Base-by-base conservation (phyloP, 225 moss, liverwort and hornwort species). In the Sphagnum tenellum region DNA sequence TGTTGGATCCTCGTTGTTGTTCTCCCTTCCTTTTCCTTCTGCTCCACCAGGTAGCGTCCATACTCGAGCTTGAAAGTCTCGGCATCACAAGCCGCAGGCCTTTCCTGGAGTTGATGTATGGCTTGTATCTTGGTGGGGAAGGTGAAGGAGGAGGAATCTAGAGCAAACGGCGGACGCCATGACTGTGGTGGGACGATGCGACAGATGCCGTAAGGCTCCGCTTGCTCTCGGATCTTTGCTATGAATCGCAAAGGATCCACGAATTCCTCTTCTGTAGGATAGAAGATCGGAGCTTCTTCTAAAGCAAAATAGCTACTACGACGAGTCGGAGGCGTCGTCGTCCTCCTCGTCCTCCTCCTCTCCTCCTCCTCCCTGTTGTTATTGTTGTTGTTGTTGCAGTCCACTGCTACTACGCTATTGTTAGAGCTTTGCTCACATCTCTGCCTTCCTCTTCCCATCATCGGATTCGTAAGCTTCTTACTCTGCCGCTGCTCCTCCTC, bases 81-180 rank as follows among this genome's bases (percentile, higher is more conserved):
- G 29, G 89, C 88, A 66, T 95, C 92, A 70, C 92, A 95, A 1
- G 89, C 92, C 55, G 95, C 95, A 49, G 95, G 86, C 76, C 95
- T 73, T 78, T 95, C 92, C 86, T 95, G 95, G 66, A 95, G 83
- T 72, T 95, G 95, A 78, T 95, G 95, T 56, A 95, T 95, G 56
- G 88, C 84, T 81, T 95, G 95, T 44, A 92, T 89, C 82, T 95
- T 95, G 51, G 95, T 95, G n/a, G 95, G 95, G 63, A 95, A 95
- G n/a, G 79, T 78, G 73, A 95, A 95, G 46, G 89, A 82, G 66
- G 86, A 81, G 29, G 89, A 74, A 74, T 95, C 92, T 48, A 95
- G 78, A 64, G 92, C 95, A 68, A 95, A 88, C 54, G 92, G 95
- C 58, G 95, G 95, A 84, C 80, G 88, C 95, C 95, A 95, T 51